Evolutionary conservation across 2,329 filamentous ascomycete species (phyloP).

Genomic region (Aspergillus unguis): DNA sequence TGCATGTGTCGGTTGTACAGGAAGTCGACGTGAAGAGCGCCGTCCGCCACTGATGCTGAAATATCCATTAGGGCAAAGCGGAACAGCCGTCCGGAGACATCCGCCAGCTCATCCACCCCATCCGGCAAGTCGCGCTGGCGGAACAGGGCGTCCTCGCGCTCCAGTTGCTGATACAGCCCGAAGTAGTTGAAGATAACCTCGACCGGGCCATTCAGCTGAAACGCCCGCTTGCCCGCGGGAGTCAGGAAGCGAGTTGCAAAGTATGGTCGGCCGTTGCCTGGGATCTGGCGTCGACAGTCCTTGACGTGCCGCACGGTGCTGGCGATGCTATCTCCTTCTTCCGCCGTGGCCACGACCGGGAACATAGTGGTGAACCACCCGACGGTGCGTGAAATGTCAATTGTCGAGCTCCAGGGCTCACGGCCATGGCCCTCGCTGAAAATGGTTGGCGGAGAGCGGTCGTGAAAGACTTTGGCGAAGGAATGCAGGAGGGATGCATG

Average conservation of each 20-base stretch:
- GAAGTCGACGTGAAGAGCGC: background rate
- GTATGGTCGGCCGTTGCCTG: background rate
- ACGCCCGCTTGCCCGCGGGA: too few species aligned
- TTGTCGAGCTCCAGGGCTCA: background rate
- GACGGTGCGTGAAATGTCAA: background rate
- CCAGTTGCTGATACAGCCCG: background rate
- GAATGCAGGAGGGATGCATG: background rate
- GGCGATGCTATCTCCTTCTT: background rate
- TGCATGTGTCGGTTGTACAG: conserved; percentile 2
- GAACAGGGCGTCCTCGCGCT: background rate
- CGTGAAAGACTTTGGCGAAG: background rate
- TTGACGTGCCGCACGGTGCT: background rate
- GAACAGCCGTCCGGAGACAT: background rate
- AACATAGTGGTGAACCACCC: background rate
- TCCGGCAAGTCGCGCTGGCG: background rate
- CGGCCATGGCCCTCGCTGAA: background rate
- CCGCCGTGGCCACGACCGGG: background rate
- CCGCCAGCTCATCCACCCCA: background rate
- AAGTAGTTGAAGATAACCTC: background rate
- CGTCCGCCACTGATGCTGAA: background rate
- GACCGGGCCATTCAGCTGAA: background rate
- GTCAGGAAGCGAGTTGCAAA: background rate
- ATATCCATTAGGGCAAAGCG: background rate
- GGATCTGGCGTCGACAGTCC: background rate
- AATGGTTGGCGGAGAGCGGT: background rate